Conservation (phyloP, 2,329 filamentous ascomycete genomes). For the Phaeosphaeriaceae sp. region DNA sequence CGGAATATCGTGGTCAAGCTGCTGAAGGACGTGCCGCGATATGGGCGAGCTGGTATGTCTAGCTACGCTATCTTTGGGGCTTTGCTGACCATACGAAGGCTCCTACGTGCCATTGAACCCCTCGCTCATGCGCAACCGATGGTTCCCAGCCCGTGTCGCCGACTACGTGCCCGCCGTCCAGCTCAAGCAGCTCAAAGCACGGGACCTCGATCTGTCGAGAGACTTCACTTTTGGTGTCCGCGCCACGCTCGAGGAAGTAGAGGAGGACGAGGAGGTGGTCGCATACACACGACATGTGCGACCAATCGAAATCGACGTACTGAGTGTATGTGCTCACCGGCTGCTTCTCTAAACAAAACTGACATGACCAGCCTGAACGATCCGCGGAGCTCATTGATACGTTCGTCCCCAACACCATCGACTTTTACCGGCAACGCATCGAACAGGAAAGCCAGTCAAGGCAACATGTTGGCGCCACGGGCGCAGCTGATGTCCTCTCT, state of each 20-base stretch:
- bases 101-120: slow-evolving; percentile 59
- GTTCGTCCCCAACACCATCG: slow-evolving; percentile 56
- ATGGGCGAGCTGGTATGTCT: slow-evolving; percentile 51
- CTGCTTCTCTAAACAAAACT: slow-evolving; percentile 12
- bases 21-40: slow-evolving; percentile 59
- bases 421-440: slow-evolving; percentile 57
- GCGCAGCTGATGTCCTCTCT: slow-evolving; percentile 45
- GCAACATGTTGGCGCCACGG: slow-evolving; percentile 43
- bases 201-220: slow-evolving; percentile 54
- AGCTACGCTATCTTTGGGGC: neutral
- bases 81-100: slow-evolving; percentile 50
- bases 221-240: slow-evolving; percentile 55
- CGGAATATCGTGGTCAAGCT: slow-evolving; percentile 59
- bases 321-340: slow-evolving; percentile 42
- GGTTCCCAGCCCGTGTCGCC: slow-evolving; percentile 59
- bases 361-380: slow-evolving; percentile 47
- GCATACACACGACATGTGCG: slow-evolving; percentile 38
- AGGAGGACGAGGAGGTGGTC: slow-evolving; percentile 28
- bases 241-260: slow-evolving; percentile 36
- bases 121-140: slow-evolving; percentile 63
- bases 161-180: slow-evolving; percentile 59
- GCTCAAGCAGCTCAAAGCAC: slow-evolving; percentile 53
- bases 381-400: slow-evolving; percentile 57
- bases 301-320: slow-evolving; percentile 49
- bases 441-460: slow-evolving; percentile 42